Conservation (phyloP, 352 stramenopile species). For the Phytophthora cactorum region DNA sequence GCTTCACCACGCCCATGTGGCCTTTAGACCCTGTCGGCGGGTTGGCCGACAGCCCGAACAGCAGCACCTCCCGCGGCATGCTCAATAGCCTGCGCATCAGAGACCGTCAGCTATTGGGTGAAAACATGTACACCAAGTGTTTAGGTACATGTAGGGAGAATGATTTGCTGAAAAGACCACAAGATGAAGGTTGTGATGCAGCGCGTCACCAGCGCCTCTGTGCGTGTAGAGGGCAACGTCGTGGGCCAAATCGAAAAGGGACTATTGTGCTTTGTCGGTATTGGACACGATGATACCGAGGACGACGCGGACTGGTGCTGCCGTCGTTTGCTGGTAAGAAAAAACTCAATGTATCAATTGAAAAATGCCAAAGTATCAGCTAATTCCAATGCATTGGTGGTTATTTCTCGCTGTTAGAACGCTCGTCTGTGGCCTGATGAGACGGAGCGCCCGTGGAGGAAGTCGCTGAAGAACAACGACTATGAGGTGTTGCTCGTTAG, state of each 20-base stretch:
- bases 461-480: slow-evolving; percentile 64
- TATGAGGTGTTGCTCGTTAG: slow-evolving; percentile 88
- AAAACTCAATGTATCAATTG: neutral
- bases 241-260: slow-evolving; percentile 81
- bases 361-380: neutral
- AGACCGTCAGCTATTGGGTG: neutral
- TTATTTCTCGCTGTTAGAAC: slow-evolving; percentile 51
- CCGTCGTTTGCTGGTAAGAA: slow-evolving; percentile 71
- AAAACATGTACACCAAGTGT: neutral
- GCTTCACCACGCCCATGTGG: slow-evolving; percentile 83
- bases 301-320: slow-evolving; percentile 87
- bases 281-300: slow-evolving; percentile 78
- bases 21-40: slow-evolving; percentile 70
- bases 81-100: slow-evolving; percentile 1
- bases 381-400: neutral
- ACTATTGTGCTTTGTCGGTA: slow-evolving; percentile 81
- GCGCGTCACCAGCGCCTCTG: slow-evolving; percentile 78
- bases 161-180: slow-evolving; percentile 28
- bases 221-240: slow-evolving; percentile 77
- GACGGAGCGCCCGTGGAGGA: slow-evolving; percentile 63
- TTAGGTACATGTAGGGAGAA: too few relatives aligned
- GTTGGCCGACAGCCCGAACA: slow-evolving; percentile 89
- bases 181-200: slow-evolving; percentile 84
- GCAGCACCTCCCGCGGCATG: slow-evolving; percentile 56
- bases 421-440: slow-evolving; percentile 80